Evolutionary conservation across 108 stramenopile genomes (phyloP), one percentile per base, ranked within the genome.

Genomic region (Cyclotella kingstonii): DNA sequence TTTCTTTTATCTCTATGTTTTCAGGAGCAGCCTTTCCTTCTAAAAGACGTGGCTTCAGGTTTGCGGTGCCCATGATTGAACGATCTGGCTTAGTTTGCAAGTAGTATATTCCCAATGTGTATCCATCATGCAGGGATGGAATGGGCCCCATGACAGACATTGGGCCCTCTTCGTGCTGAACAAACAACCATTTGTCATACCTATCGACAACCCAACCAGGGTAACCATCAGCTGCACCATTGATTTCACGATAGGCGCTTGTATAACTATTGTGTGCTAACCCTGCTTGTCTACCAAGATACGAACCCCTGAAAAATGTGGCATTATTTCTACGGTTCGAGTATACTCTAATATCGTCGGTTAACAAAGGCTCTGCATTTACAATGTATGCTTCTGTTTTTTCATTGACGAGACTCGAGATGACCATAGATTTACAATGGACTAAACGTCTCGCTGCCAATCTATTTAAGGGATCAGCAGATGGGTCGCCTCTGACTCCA

Each of bases 131-230:
- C 38, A 91, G 80, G 3, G 86, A 87, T 11, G 89, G 89, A 15
- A 91, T 48, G 22, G 89, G 89, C 29, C 89, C 89, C 57, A 73
- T 66, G 6, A 52, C 42, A 3, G 62, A 51, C 27, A 30, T 60
- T 14, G 58, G 30, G 15, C 73, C 64, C 41, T 77, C 77, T 23
- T 81, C 68, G 22, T 87, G 84, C 30, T 74, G 73, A 35, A 91
- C 86, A 44, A 85, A 81, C 49, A 91, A 31, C 86, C 86, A 91
- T 30, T 84, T 78, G 48, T 73, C 81, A 45, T 91, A 91, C 36
- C 86, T 69, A 67, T 87, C 89, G 15, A 91, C 81, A 33, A 84
- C 81, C 89, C 89, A 91, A 5, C 89, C 89, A 27, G 86, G 86
- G 69, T 80, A 85, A 6, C 89, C 89, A 70, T 91, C 89, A 8